These are phyloP conservation scores for Phytophthora tentaculata DNA, from an alignment of 352 stramenopile species.

Conservation along the genomic window DNA sequence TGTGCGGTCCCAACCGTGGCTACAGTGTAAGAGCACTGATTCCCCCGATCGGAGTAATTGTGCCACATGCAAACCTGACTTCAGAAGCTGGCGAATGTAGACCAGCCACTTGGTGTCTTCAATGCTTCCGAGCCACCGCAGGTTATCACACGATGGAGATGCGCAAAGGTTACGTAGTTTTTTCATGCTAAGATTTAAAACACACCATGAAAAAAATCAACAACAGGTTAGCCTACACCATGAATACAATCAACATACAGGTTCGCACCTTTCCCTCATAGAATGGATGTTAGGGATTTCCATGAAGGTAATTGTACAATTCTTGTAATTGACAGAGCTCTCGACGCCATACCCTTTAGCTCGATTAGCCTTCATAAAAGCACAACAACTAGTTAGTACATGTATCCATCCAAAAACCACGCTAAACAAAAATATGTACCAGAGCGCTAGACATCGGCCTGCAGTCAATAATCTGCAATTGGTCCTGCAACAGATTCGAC, in stretches of 20 bases:
- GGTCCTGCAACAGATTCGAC: constrained; percentile 68
- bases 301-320: constrained; percentile 96
- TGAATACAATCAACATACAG: not conserved
- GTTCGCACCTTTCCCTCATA: constrained; percentile 92
- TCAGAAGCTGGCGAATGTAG: constrained; percentile 95
- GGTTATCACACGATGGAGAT: constrained; percentile 90
- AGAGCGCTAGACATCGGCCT: constrained; percentile 82
- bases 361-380: constrained; percentile 57
- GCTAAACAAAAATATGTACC: constrained; percentile 30
- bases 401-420: not conserved
- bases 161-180: constrained; percentile 74
- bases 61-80: constrained; percentile 91
- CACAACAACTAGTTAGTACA: not conserved
- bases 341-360: constrained; percentile 96
- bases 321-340: constrained; percentile 96
- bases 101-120: constrained; percentile 98
- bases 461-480: constrained; percentile 85
- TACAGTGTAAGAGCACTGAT: constrained; percentile 86
- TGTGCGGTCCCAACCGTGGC: constrained; percentile 88
- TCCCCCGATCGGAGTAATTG: constrained; percentile 90
- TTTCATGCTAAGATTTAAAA: constrained; percentile 59
- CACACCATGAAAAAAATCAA: no score
- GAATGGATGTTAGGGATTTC: constrained; percentile 99
- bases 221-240: not conserved
- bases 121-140: constrained; percentile 91